Conservation (phyloP, 345 rosid genomes). For the Microthlaspi erraticum region DNA sequence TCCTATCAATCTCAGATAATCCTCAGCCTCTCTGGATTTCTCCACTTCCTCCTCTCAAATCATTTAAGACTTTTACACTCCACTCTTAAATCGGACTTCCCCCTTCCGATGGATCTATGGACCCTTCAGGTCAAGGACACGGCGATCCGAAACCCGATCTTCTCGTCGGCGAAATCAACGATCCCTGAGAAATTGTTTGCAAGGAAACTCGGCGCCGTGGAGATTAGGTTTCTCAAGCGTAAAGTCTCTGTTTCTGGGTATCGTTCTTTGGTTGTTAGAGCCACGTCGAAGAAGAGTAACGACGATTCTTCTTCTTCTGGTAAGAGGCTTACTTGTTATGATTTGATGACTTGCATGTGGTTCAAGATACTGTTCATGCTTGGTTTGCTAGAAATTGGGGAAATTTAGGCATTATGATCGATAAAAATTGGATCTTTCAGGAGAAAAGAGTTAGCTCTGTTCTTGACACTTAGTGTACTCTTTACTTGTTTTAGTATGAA, state of each 20-base stretch:
- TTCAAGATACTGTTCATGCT: neutral
- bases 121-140: slow-evolving; percentile 38
- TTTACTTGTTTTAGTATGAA: too few species aligned
- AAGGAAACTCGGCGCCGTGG: slow-evolving; percentile 32
- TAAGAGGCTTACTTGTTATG: slow-evolving; percentile 9
- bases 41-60: slow-evolving; percentile 27
- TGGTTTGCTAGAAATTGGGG: neutral
- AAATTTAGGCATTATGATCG: neutral
- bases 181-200: slow-evolving; percentile 28
- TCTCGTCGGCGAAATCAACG: slow-evolving; percentile 14
- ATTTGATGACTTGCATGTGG: slow-evolving; percentile 1
- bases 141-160: slow-evolving; percentile 42
- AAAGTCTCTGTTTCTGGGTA: slow-evolving; percentile 41
- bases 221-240: slow-evolving; percentile 52
- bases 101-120: slow-evolving; percentile 38
- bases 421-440: slow-evolving; percentile 13
- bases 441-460: neutral
- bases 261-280: slow-evolving; percentile 51
- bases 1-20: slow-evolving; percentile 40
- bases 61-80: slow-evolving; percentile 7
- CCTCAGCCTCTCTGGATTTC: slow-evolving; percentile 36
- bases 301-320: slow-evolving; percentile 54
- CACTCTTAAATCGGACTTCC: slow-evolving; percentile 15
- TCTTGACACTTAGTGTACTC: neutral
- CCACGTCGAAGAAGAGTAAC: slow-evolving; percentile 69